Evolutionary conservation across 2,329 filamentous ascomycete genomes (phyloP).

Genomic region (Diaporthe vexans): DNA sequence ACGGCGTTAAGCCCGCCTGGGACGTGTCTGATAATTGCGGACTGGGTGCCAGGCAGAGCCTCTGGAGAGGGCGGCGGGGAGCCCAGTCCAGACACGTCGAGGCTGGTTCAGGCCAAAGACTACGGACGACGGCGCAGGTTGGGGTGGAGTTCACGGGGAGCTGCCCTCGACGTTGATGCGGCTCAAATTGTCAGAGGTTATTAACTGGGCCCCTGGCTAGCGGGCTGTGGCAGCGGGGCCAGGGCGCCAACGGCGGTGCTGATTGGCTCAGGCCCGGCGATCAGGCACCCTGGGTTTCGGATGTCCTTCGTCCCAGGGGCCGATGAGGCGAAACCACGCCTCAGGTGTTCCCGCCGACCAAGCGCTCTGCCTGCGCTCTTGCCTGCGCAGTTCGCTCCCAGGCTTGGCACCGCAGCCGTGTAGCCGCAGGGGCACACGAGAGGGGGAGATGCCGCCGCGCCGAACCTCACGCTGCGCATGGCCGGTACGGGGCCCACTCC

Average conservation of each 20-base stretch:
- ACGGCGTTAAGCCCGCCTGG: slow-evolving; percentile 6
- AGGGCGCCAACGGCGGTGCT: neutral
- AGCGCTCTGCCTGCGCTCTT: neutral
- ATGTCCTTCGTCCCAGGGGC: slow-evolving; percentile 46
- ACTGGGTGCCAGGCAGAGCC: neutral
- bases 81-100: too few relatives aligned
- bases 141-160: slow-evolving; percentile 7
- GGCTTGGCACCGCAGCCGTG: slow-evolving; percentile 19
- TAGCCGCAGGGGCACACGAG: slow-evolving; percentile 24
- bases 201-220: slow-evolving; percentile 42
- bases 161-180: slow-evolving; percentile 46
- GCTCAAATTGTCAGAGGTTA: slow-evolving; percentile 47
- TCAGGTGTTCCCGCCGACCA: slow-evolving; percentile 28
- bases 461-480: slow-evolving; percentile 10
- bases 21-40: slow-evolving; percentile 20
- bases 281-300: slow-evolving; percentile 56
- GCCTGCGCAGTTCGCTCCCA: neutral
- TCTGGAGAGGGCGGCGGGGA: too few relatives aligned
- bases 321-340: slow-evolving; percentile 56
- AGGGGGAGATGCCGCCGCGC: neutral
- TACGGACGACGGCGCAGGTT: slow-evolving; percentile 21
- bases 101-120: neutral
- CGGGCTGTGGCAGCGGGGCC: slow-evolving; percentile 46
- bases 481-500: slow-evolving; percentile 15
- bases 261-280: slow-evolving; percentile 42